These are phyloP conservation scores for Cyclanthera cordifolia DNA, from an alignment of 306 rosid species.

Conservation along the genomic window DNA sequence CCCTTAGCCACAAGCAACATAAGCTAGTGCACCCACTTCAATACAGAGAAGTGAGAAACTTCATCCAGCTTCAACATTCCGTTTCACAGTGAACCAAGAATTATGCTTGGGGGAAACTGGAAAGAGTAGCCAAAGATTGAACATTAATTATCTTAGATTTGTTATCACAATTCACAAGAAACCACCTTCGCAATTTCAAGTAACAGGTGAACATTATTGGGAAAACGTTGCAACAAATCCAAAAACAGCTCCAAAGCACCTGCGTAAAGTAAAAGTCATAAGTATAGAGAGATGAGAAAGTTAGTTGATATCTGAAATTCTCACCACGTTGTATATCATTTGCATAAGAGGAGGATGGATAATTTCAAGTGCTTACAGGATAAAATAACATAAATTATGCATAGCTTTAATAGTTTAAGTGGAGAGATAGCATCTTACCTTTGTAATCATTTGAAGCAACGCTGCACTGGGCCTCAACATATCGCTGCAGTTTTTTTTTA, in stretches of 20 bases:
- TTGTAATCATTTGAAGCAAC: conserved; percentile 82
- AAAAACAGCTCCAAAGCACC: conserved; percentile 84
- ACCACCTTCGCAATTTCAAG: conserved; percentile 96
- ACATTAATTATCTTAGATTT: conserved; percentile 11
- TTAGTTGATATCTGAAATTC: not conserved
- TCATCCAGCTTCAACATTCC: conserved; percentile 1
- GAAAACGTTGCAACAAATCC: conserved; percentile 91
- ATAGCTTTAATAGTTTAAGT: not conserved
- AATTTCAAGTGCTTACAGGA: not conserved
- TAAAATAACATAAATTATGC: not conserved
- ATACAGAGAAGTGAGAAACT: not conserved
- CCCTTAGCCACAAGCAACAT: conserved; percentile 3
- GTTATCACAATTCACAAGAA: conserved; percentile 23
- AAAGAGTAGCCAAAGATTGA: not conserved
- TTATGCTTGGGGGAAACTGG: not conserved
- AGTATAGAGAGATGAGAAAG: not conserved
- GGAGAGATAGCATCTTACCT: conserved; percentile 35
- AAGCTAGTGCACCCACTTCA: conserved; percentile 6
- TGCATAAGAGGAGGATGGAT: conserved; percentile 1
- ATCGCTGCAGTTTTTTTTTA: conserved; percentile 42
- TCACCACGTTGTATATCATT: not conserved
- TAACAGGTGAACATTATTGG: conserved; percentile 68
- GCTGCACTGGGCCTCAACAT: conserved; percentile 94
- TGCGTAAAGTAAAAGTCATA: conserved; percentile 27
- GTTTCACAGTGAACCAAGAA: not conserved